Evolutionary conservation across 2,329 filamentous ascomycete species (phyloP).

Genomic region (Podosphaera fusca): DNA sequence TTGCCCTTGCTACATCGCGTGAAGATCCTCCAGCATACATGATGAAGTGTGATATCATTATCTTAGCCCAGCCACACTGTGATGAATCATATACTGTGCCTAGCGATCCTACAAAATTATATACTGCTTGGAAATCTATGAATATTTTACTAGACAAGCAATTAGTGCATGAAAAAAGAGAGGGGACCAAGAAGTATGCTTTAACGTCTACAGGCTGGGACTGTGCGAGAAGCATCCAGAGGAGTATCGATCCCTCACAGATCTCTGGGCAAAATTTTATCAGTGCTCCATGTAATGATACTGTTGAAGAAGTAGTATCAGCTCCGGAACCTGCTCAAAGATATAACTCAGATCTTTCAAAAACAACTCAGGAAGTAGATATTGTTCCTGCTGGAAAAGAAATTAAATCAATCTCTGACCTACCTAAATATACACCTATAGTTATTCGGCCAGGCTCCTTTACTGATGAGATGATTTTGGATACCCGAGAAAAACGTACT

Average conservation of each 20-base stretch:
- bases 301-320: constrained; percentile 1
- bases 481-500: constrained; percentile 51
- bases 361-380: constrained; percentile 2
- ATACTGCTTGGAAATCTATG: constrained; percentile 69
- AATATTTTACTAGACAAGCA: constrained; percentile 53
- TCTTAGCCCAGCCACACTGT: constrained; percentile 45
- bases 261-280: constrained; percentile 6
- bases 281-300: background rate
- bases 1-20: constrained; percentile 38
- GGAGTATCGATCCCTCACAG: constrained; percentile 15
- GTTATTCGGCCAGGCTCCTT: constrained; percentile 40
- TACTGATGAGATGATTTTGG: constrained; percentile 48
- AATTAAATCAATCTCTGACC: constrained; percentile 6
- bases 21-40: constrained; percentile 32
- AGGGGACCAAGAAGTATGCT: constrained; percentile 44
- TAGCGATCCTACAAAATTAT: constrained; percentile 41
- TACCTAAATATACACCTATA: constrained; percentile 30
- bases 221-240: constrained; percentile 40
- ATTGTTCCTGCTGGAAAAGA: constrained; percentile 11
- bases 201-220: constrained; percentile 63
- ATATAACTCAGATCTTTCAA: background rate
- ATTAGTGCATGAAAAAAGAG: constrained; percentile 41
- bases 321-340: background rate
- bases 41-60: constrained; percentile 45
- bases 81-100: constrained; percentile 51